Evolutionary conservation across 192 early-diverging fungal genomes (phyloP).

Genomic region (Entrophospora sp.): DNA sequence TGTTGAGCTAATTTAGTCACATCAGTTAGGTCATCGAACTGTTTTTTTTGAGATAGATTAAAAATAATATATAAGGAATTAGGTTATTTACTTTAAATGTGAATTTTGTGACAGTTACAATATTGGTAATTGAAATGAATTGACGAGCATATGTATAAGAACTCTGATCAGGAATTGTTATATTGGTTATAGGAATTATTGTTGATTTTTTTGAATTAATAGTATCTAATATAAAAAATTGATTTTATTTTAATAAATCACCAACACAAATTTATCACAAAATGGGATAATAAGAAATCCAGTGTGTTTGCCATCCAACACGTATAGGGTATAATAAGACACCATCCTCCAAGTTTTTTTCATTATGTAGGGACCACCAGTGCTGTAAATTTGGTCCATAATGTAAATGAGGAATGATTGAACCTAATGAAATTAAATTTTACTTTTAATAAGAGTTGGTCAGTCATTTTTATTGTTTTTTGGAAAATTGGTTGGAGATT

Average conservation of each 20-base stretch:
- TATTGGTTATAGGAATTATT: slow-evolving; percentile 48
- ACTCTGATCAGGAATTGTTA: slow-evolving; percentile 32
- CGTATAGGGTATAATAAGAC: background rate
- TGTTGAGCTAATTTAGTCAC: too few species aligned
- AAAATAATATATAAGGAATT: background rate
- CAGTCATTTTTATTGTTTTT: background rate
- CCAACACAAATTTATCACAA: too few species aligned
- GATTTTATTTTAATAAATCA: too few species aligned
- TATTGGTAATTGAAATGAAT: slow-evolving; percentile 39
- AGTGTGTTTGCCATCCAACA: background rate
- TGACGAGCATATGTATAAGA: slow-evolving; percentile 29
- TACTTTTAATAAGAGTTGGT: background rate
- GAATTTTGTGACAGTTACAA: slow-evolving; percentile 48
- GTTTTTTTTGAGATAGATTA: background rate
- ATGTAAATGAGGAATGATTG: background rate
- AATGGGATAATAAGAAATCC: too few species aligned
- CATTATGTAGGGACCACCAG: background rate
- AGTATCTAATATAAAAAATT: too few species aligned
- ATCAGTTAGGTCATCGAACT: too few species aligned
- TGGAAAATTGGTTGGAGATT: too few species aligned
- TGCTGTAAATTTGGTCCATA: background rate
- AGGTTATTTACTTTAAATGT: slow-evolving; percentile 37
- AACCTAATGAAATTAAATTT: background rate
- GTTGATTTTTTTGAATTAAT: too few species aligned
- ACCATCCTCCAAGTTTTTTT: background rate